phyloP scores from a whole-genome alignment of 352 stramenopile species.

The Elongisporangium senticosum region DNA sequence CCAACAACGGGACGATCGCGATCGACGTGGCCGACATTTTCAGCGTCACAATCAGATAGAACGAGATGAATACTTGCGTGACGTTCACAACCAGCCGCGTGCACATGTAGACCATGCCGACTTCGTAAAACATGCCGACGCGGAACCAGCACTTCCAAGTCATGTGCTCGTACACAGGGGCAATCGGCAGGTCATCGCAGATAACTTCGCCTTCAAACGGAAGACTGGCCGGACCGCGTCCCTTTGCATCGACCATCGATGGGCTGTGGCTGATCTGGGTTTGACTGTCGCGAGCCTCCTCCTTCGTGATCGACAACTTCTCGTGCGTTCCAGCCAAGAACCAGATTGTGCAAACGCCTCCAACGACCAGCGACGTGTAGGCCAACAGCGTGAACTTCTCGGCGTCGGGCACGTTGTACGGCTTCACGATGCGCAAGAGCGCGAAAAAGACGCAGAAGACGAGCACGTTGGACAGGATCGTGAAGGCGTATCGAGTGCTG shows the following conservation, averaged over 20 bases:
- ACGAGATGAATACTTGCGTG: slow-evolving; percentile 85
- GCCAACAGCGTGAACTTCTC: slow-evolving; percentile 76
- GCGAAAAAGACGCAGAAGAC: slow-evolving; percentile 79
- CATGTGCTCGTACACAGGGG: slow-evolving; percentile 43
- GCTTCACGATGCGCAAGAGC: slow-evolving; percentile 47
- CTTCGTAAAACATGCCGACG: slow-evolving; percentile 81
- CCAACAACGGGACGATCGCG: slow-evolving; percentile 75
- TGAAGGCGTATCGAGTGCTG: slow-evolving; percentile 79
- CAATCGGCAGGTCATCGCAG: not conserved
- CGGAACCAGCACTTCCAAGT: slow-evolving; percentile 76
- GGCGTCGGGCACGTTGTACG: slow-evolving; percentile 56
- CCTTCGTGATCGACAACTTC: slow-evolving; percentile 23
- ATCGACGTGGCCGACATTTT: slow-evolving; percentile 83
- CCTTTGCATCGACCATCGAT: slow-evolving; percentile 43
- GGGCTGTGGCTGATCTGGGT: slow-evolving; percentile 35
- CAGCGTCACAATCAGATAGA: slow-evolving; percentile 82
- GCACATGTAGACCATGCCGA: slow-evolving; percentile 86
- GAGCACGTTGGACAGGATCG: slow-evolving; percentile 84
- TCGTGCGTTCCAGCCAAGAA: slow-evolving; percentile 73
- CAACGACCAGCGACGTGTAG: slow-evolving; percentile 64
- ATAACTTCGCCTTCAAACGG: slow-evolving; percentile 46
- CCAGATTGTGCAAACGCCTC: slow-evolving; percentile 47
- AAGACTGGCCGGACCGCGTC: slow-evolving; percentile 34
- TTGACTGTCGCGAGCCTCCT: slow-evolving; percentile 17
- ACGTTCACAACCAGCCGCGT: slow-evolving; percentile 82